Evolutionary conservation across 345 rosid species (phyloP), one percentile per base, ranked within the genome.

Genomic region (Microcos paniculata): DNA sequence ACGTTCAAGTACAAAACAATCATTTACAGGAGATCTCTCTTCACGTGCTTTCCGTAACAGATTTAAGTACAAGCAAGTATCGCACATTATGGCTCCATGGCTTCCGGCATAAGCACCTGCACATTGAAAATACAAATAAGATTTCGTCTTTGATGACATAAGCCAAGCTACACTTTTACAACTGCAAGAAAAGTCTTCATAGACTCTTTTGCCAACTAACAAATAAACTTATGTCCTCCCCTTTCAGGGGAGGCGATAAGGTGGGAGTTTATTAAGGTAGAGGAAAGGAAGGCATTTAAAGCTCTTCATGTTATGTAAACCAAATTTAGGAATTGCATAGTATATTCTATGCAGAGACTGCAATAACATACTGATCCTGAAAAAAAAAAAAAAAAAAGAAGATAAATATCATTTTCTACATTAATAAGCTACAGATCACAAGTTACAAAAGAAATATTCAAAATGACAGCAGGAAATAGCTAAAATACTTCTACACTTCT

Each of bases 11-110:
- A 79, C 74, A 43, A 55, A 76, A 66, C 94, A 88, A 21, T 87
- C 88, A 62, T 86, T 88, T 45, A 31, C 77, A 81, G 97, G 96
- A 76, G 87, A 93, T 79, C 90, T 90, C 87, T 93, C 94, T 77
- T 92, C 99, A 48, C 91, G 90, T 12, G 96, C 97, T 85, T 87
- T 92, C 80, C 93, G 99, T 40, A 90, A 42, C 58, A 93, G 90
- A 83, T 88, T n/a, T 92, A 79, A 92, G 88, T 76, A 89, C 83
- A 46, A 96, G 91, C 86, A 93, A 83, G 84, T 89, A 96, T 83
- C 83, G 84, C 21, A 79, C 82, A 71, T 76, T 78, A 76, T 66
- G 80, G 87, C 90, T 90, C 98, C 98, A 93, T 53, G 99, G 99
- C 76, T 92, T 95, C 64, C 69, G 93, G 73, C 42, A 94, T 63